phyloP scores from a whole-genome alignment of 2,329 filamentous ascomycete genomes.

The Zarea fungicola region DNA sequence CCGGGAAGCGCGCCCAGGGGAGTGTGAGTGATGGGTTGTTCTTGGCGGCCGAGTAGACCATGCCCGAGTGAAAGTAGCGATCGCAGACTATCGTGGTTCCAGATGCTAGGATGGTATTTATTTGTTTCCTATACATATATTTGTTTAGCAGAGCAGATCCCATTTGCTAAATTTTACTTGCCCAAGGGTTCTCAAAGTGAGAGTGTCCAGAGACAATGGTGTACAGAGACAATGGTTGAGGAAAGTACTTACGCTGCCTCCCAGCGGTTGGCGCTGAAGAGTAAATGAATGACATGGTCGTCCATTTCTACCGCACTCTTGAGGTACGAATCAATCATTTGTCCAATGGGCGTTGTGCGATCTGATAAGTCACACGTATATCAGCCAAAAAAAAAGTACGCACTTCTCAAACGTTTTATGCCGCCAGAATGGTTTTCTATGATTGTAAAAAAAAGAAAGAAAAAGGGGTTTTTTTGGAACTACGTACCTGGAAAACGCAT shows the following conservation, averaged over 20 bases:
- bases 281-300: slow-evolving; percentile 82
- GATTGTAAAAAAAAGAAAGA: background rate
- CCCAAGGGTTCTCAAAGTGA: no score
- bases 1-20: slow-evolving; percentile 77
- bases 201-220: no score
- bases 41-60: slow-evolving; percentile 90
- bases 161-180: no score
- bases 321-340: slow-evolving; percentile 82
- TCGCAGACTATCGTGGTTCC: slow-evolving; percentile 81
- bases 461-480: no score
- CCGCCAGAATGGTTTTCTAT: no score
- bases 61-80: slow-evolving; percentile 91
- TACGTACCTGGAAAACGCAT: slow-evolving; percentile 54
- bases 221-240: background rate
- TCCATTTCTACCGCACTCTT: slow-evolving; percentile 67
- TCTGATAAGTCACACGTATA: no score
- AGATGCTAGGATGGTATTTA: slow-evolving; percentile 48
- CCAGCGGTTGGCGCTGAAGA: slow-evolving; percentile 91
- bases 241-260: slow-evolving; percentile 53
- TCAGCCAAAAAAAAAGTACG: no score
- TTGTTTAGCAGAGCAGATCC: no score
- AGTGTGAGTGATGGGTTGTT: slow-evolving; percentile 63
- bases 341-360: slow-evolving; percentile 75
- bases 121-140: slow-evolving; percentile 47
- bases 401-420: no score